A percentile compares a stretch with the other conserved stretches of the same genome.
Conservation (phyloP, 371 early-diverging fungal genomes). For the Fennellomyces sp. region DNA sequence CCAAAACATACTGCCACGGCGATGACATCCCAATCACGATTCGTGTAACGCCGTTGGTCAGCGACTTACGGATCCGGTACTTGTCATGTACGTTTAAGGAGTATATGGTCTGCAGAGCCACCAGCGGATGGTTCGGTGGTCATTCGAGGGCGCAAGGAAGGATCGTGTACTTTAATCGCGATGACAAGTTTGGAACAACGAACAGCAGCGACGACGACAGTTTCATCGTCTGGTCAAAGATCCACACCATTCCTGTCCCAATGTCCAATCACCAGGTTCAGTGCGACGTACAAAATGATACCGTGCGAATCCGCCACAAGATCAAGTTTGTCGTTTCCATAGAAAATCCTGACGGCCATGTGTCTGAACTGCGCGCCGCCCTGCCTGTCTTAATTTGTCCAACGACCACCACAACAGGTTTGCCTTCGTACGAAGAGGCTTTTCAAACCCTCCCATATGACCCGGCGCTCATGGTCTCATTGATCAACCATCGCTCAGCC, state of each 20-base stretch:
- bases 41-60: constrained; percentile 33
- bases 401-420: constrained; percentile 8
- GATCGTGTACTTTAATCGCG: constrained; percentile 27
- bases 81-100: constrained; percentile 43
- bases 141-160: constrained; percentile 35
- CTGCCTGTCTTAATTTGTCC: constrained; percentile 34
- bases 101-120: constrained; percentile 37
- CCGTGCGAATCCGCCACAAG: constrained; percentile 46
- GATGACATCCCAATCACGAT: constrained; percentile 41
- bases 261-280: constrained; percentile 25
- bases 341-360: constrained; percentile 38
- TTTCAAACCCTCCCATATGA: constrained; percentile 41
- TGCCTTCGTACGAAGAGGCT: constrained; percentile 43
- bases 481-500: constrained; percentile 11
- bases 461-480: constrained; percentile 27
- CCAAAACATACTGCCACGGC: constrained; percentile 36
- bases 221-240: constrained; percentile 33
- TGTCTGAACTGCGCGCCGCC: constrained; percentile 37
- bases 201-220: constrained; percentile 8
- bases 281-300: constrained; percentile 41
- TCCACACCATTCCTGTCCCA: constrained; percentile 27
- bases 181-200: constrained; percentile 23
- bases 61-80: constrained; percentile 27
- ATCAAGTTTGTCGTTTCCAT: constrained; percentile 38
- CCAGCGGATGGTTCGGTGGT: constrained; percentile 31